These are phyloP conservation scores for Colletotrichum sublineola DNA, from an alignment of 2,329 filamentous ascomycete genomes.

Conservation along the genomic window DNA sequence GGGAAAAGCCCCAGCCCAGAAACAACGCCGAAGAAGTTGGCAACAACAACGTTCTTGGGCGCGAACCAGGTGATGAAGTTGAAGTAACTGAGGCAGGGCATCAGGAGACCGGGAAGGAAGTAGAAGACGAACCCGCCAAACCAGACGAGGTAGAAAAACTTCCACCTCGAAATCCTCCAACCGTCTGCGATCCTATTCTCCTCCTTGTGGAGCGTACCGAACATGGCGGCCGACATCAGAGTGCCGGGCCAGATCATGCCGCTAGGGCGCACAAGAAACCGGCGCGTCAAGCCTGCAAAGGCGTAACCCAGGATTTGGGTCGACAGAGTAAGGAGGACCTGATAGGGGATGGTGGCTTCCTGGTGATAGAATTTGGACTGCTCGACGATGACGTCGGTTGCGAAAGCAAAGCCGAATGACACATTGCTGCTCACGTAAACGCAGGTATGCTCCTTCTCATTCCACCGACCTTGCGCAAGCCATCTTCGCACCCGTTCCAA, in stretches of 20 bases:
- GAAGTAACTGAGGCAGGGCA: slow-evolving; percentile 90
- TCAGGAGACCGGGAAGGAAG: slow-evolving; percentile 84
- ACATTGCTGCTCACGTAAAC: slow-evolving; percentile 93
- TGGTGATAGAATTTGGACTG: slow-evolving; percentile 92
- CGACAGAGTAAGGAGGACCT: slow-evolving; percentile 85
- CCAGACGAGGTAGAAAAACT: slow-evolving; percentile 85
- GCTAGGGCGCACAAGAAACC: slow-evolving; percentile 85
- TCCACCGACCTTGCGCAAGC: slow-evolving; percentile 86
- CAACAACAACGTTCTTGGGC: slow-evolving; percentile 86
- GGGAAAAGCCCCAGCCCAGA: slow-evolving; percentile 88
- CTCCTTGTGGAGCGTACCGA: slow-evolving; percentile 86
- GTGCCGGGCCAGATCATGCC: slow-evolving; percentile 95
- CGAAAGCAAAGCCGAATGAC: slow-evolving; percentile 90
- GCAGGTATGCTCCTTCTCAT: slow-evolving; percentile 89
- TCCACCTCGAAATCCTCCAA: slow-evolving; percentile 86
- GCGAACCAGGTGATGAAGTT: slow-evolving; percentile 91
- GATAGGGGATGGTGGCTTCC: slow-evolving; percentile 80
- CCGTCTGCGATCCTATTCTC: slow-evolving; percentile 86
- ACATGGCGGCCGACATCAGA: slow-evolving; percentile 90
- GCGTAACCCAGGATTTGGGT: slow-evolving; percentile 90
- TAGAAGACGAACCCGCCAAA: slow-evolving; percentile 82
- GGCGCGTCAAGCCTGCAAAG: slow-evolving; percentile 84
- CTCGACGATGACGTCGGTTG: slow-evolving; percentile 90
- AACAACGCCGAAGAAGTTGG: slow-evolving; percentile 88
- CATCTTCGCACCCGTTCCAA: slow-evolving; percentile 72